Evolutionary conservation across 495 filamentous ascomycete genomes (phyloP).

Genomic region (Chaetomium tenue): DNA sequence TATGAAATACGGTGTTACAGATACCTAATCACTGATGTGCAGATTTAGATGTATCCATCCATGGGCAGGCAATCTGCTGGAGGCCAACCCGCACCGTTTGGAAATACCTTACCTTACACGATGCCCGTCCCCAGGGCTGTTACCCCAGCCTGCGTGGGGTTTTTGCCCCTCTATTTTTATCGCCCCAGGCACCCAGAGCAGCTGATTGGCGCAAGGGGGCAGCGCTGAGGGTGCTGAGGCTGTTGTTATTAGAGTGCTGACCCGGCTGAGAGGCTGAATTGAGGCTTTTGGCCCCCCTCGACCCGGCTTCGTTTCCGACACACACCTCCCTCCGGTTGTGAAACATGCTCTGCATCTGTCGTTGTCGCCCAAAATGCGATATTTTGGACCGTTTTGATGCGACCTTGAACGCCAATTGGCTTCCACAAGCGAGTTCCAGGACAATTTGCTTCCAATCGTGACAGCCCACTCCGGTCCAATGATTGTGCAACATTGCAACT

Average conservation of each 20-base stretch:
- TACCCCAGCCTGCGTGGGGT: neutral
- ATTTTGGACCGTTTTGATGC: conserved; percentile 4
- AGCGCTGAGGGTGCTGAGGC: neutral
- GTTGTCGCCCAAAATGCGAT: neutral
- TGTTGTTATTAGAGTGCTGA: conserved; percentile 18
- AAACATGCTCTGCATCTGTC: neutral
- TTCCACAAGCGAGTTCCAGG: conserved; percentile 3
- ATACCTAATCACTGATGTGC: too few species aligned
- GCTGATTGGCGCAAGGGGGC: conserved; percentile 12
- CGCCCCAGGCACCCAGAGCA: conserved; percentile 17
- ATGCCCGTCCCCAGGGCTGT: too few species aligned
- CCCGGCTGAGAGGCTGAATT: conserved; percentile 8
- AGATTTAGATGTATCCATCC: too few species aligned
- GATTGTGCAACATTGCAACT: too few species aligned
- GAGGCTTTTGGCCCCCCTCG: conserved; percentile 11
- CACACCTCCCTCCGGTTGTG: neutral
- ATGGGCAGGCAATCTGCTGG: too few species aligned
- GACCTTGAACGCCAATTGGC: conserved; percentile 7
- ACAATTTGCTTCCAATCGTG: neutral
- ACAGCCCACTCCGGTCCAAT: neutral
- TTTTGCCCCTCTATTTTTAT: conserved; percentile 17
- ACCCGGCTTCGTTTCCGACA: neutral
- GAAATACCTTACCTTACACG: too few species aligned
- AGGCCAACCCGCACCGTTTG: neutral
- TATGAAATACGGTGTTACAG: too few species aligned